Conservation (phyloP, 257 asterid genomes). For the Lycium barbarum region DNA sequence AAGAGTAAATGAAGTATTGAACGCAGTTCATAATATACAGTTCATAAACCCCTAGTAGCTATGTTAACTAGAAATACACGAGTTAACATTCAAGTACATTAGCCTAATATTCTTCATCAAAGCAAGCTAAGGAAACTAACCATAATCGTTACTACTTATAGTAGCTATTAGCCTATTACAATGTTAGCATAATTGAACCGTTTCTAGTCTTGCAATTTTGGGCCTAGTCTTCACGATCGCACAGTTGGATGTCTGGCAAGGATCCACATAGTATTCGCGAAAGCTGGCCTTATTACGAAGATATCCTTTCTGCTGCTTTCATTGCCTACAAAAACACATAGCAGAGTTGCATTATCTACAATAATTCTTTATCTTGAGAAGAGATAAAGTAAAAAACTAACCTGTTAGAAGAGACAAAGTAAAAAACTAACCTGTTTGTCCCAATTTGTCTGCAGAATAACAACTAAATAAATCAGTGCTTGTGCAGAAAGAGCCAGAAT, state of each 20-base stretch:
- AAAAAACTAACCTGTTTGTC: conserved; percentile 51
- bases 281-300: background rate
- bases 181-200: too few species aligned
- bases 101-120: too few species aligned
- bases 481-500: conserved; percentile 62
- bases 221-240: too few species aligned
- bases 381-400: conserved; percentile 16
- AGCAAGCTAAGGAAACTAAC: too few species aligned
- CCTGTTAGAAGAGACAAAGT: conserved; percentile 40
- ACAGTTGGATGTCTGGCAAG: background rate
- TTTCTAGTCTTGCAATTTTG: too few species aligned
- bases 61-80: background rate
- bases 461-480: conserved; percentile 52
- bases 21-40: too few species aligned
- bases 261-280: background rate
- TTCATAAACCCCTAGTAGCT: background rate
- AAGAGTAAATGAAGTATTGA: background rate
- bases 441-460: conserved; percentile 59
- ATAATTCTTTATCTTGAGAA: background rate
- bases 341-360: background rate
- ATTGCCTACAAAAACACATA: conserved; percentile 47
- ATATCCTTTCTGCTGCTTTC: conserved; percentile 54
- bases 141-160: too few species aligned
- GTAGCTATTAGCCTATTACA: too few species aligned
- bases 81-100: background rate